Conservation (phyloP, 1,284 basidiomycete species). For the Apiotrichum akiyoshidainum region DNA sequence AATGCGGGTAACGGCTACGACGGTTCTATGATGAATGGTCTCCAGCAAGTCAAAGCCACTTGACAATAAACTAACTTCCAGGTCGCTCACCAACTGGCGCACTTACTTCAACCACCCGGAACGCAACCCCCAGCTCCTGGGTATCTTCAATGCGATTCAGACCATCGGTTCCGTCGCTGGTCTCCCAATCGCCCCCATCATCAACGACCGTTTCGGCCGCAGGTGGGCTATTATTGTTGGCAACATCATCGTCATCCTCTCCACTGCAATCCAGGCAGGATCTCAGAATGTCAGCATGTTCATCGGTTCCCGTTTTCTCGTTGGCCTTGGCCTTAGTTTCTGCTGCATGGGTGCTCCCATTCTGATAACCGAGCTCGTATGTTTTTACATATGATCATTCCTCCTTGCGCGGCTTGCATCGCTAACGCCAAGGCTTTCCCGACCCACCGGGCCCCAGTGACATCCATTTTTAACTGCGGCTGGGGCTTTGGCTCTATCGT, state of each 20-base stretch:
- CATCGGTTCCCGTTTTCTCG: constrained; percentile 55
- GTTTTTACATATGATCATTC: no score
- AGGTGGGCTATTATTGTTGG: constrained; percentile 42
- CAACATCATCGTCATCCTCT: constrained; percentile 31
- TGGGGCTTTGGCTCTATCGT: constrained; percentile 24
- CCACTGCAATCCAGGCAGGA: constrained; percentile 34
- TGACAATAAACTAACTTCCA: not conserved
- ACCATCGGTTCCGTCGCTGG: constrained; percentile 28
- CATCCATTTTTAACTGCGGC: constrained; percentile 25
- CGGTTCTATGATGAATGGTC: constrained; percentile 30
- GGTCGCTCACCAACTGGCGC: not conserved
- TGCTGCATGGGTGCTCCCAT: constrained; percentile 60
- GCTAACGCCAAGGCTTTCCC: constrained; percentile 57
- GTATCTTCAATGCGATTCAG: constrained; percentile 34
- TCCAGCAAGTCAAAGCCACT: constrained; percentile 2
- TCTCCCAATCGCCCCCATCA: constrained; percentile 35
- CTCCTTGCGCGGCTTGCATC: no score
- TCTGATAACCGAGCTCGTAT: constrained; percentile 66
- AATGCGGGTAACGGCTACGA: constrained; percentile 29
- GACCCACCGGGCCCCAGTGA: constrained; percentile 61
- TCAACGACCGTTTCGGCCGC: constrained; percentile 30
- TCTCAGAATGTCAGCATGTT: constrained; percentile 69
- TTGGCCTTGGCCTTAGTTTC: constrained; percentile 59
- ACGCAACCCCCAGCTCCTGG: constrained; percentile 8
- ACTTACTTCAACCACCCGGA: constrained; percentile 1